Percentiles rank a stretch among this genome's conserved stretches.
Evolutionary conservation across 208 protist species (phyloP).

Genomic region (Herpetomonas samuelpessoai): DNA sequence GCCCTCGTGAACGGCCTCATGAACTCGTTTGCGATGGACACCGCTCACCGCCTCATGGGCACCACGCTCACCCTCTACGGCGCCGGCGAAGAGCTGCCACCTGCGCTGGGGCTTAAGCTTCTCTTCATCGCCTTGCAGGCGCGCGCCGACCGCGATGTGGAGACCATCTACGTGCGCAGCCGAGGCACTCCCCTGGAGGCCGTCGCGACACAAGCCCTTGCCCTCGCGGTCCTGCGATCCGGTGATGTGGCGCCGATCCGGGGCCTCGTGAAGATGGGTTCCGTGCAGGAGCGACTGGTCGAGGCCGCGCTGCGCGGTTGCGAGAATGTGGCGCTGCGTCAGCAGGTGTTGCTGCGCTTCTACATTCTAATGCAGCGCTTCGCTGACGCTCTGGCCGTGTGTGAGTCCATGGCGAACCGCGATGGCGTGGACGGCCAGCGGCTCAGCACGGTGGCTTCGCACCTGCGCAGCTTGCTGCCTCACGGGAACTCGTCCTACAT

Average conservation of each 20-base stretch:
- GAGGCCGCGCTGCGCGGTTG: conserved; percentile 43
- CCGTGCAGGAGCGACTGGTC: conserved; percentile 38
- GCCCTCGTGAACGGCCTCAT: conserved; percentile 52
- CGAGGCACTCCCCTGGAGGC: conserved; percentile 18
- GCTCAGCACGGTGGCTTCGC: conserved; percentile 50
- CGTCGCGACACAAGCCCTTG: conserved; percentile 50
- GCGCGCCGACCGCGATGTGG: conserved; percentile 33
- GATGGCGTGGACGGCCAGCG: conserved; percentile 48
- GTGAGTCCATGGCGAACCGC: conserved; percentile 25
- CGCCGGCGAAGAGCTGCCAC: conserved; percentile 20
- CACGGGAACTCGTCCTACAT: conserved; percentile 26
- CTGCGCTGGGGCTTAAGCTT: conserved; percentile 47
- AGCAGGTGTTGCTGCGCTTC: conserved; percentile 49
- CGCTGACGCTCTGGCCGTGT: conserved; percentile 55
- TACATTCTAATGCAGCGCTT: conserved; percentile 71
- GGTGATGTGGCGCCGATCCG: conserved; percentile 39
- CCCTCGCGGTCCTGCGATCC: conserved; percentile 35
- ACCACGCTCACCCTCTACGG: conserved; percentile 27
- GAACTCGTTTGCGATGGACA: conserved; percentile 46
- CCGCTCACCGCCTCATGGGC: conserved; percentile 39
- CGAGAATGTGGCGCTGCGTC: conserved; percentile 17
- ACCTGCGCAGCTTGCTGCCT: conserved; percentile 57
- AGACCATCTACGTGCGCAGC: conserved; percentile 37
- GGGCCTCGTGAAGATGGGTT: conserved; percentile 47
- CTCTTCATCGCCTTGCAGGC: conserved; percentile 57